Evolutionary conservation across 169 alveolate species (phyloP).

Genomic region (Plasmodium coatneyi): DNA sequence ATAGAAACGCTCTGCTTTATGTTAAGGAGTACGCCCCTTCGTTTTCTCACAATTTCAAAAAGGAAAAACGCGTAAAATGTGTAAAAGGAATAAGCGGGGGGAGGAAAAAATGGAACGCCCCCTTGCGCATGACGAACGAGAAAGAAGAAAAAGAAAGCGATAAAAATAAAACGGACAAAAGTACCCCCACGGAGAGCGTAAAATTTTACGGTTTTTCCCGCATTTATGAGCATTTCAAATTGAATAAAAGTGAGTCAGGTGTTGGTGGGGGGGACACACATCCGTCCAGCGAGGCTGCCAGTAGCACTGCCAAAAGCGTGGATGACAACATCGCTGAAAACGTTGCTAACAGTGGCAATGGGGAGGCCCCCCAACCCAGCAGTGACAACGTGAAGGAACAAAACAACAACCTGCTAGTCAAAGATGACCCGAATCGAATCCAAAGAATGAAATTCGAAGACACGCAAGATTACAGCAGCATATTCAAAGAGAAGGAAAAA

Average conservation of each 20-base stretch:
- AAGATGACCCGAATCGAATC: conserved; percentile 70
- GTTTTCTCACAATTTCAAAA: background rate
- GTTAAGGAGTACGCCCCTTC: conserved; percentile 17
- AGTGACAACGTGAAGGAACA: conserved; percentile 11
- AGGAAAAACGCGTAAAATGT: conserved; percentile 1
- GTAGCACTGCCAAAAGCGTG: background rate
- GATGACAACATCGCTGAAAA: background rate
- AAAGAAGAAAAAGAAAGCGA: conserved; percentile 1
- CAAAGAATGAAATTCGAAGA: conserved; percentile 52
- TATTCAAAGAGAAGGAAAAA: conserved; percentile 64
- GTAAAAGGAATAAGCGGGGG: conserved; percentile 2
- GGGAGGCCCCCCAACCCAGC: conserved; percentile 1
- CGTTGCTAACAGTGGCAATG: background rate
- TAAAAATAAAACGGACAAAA: background rate
- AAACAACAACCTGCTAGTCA: conserved; percentile 28
- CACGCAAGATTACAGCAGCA: conserved; percentile 38
- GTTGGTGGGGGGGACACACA: background rate
- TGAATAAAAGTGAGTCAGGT: background rate
- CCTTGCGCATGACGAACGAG: conserved; percentile 11
- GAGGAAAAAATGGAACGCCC: conserved; percentile 12
- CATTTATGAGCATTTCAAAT: conserved; percentile 41
- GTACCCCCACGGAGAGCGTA: conserved; percentile 14
- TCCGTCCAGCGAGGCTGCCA: background rate
- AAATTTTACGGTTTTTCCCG: conserved; percentile 51
- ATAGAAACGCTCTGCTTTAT: background rate